Conservation (phyloP, 164 flowering plant genomes). For the Dillenia suffruticosa region DNA sequence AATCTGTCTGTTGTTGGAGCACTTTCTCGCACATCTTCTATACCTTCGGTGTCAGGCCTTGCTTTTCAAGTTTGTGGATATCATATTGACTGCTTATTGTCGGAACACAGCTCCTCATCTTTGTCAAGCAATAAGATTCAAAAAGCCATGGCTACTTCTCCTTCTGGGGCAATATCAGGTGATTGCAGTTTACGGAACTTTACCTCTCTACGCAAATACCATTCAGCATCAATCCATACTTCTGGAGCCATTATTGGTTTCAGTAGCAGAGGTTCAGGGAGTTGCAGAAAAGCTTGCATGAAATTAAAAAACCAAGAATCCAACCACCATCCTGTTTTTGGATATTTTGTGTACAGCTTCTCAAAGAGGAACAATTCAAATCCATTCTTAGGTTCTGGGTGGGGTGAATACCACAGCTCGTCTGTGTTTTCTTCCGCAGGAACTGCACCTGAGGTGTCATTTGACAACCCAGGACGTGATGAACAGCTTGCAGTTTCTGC, state of each 20-base stretch:
- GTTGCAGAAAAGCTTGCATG: conserved; percentile 30
- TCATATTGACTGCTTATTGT: conserved; percentile 44
- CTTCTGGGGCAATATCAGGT: conserved; percentile 20
- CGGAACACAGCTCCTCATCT: conserved; percentile 15
- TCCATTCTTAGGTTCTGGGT: conserved; percentile 8
- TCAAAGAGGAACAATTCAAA: conserved; percentile 19
- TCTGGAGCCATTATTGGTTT: background rate
- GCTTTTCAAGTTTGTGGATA: conserved; percentile 67
- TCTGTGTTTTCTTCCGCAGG: conserved; percentile 32
- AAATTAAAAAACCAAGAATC: conserved; percentile 32
- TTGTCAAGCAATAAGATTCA: conserved; percentile 10
- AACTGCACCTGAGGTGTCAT: conserved; percentile 53
- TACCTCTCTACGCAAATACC: conserved; percentile 10
- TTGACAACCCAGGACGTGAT: conserved; percentile 41
- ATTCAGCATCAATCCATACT: conserved; percentile 2
- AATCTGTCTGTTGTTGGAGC: conserved; percentile 63
- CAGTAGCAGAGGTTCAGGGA: conserved; percentile 7
- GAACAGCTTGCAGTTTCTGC: conserved; percentile 34
- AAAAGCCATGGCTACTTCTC: conserved; percentile 44
- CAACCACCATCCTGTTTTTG: conserved; percentile 21
- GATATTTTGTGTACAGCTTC: conserved; percentile 26
- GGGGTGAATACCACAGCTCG: conserved; percentile 24
- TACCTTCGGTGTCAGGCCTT: conserved; percentile 81
- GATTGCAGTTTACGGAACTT: conserved; percentile 15
- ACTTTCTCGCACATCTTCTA: conserved; percentile 63